Base-by-base conservation (phyloP, 805 yeast species). In the Metschnikowia lunata region DNA sequence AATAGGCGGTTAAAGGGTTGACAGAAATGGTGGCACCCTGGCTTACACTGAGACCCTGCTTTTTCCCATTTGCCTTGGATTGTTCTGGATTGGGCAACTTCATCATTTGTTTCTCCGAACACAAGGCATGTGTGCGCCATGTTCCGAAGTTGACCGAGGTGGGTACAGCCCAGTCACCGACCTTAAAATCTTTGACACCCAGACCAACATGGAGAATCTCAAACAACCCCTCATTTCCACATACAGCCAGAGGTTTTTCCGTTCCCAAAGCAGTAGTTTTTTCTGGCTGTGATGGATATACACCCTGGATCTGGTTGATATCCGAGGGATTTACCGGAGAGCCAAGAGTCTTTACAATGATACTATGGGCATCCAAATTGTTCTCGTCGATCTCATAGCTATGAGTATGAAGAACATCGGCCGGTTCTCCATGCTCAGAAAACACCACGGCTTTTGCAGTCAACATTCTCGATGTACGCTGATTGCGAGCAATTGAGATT, bases 1-100 rank as follows among this genome's bases (percentile, higher is more conserved):
- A 86, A 57, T 81, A 88, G 0, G 98, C 99, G 8, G 97, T 88
- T 39, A 86, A 76, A 4, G 99, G 97, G 62, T 93, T 93, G 39
- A 93, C 98, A 6, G 88, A 72, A 27, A 91, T 79, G 6, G 97
- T 89, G 9, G 97, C 96, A 15, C 93, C 97, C 47, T 83, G 81
- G 48, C 71, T 72, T 12, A 74, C 54, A 8, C 62, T 50, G 36
- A 71, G 63, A 8, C 66, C 70, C 11, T 42, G 44, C 10, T 50
- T 47, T 42, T 63, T 64, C 7, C 73, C 74, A 9, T 48, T 45
- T 8, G 57, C 60, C 12, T 75, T 62, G 12, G 84, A 61, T 40
- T 79, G 80, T 33, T 61, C 63, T 3, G 75, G 74, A 42, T 72
- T 73, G 18, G 83, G 80, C 39, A 90, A 65, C 54, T 75, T 75